Evolutionary conservation across 345 rosid species (phyloP).

Genomic region (Populus simonii): DNA sequence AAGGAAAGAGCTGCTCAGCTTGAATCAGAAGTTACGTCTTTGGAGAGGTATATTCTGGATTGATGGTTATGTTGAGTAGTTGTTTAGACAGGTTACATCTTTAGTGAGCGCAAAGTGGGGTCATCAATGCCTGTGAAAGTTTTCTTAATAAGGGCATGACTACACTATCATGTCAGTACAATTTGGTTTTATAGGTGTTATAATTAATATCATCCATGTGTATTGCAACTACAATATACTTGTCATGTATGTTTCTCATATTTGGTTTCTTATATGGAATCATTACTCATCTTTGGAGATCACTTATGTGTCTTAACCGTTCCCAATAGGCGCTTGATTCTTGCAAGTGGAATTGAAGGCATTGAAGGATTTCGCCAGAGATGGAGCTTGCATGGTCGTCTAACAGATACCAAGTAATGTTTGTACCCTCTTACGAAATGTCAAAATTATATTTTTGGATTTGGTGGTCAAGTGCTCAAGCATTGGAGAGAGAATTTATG

Average conservation of each 20-base stretch:
- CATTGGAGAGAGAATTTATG: too few relatives aligned
- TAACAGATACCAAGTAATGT: constrained; percentile 75
- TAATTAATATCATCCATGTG: neutral
- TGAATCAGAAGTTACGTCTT: constrained; percentile 72
- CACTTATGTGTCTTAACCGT: neutral
- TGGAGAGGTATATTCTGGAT: constrained; percentile 61
- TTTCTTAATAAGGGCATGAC: too few relatives aligned
- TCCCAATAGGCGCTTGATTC: constrained; percentile 64
- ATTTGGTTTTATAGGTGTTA: neutral
- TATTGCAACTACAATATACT: neutral
- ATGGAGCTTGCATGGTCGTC: constrained; percentile 94
- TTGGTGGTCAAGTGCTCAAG: neutral
- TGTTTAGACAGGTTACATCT: neutral
- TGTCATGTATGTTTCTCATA: neutral
- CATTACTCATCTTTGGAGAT: neutral
- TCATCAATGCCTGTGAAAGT: too few relatives aligned
- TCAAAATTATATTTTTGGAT: neutral
- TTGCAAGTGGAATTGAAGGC: constrained; percentile 89
- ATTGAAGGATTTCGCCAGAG: constrained; percentile 86
- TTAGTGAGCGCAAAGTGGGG: too few relatives aligned
- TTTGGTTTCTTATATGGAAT: neutral
- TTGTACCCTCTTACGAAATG: neutral
- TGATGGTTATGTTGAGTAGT: neutral
- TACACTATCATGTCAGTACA: neutral
- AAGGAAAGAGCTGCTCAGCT: constrained; percentile 73